These are phyloP conservation scores for Solanum pimpinellifolium DNA, from an alignment of 257 asterid genomes.

Conservation along the genomic window DNA sequence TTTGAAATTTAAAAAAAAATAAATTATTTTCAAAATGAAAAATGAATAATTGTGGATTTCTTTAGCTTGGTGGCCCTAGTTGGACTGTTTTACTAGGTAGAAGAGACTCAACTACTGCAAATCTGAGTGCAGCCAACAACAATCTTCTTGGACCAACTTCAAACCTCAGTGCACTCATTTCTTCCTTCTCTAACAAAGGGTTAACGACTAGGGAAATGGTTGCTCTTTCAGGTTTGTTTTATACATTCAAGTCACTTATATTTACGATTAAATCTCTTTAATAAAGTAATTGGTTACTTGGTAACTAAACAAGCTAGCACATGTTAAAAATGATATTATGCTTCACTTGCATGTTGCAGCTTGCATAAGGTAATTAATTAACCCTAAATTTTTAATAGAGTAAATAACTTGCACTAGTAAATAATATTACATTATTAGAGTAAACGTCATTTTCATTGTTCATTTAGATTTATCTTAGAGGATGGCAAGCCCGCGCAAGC, in stretches of 20 bases:
- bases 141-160: slow-evolving; percentile 56
- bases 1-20: background rate
- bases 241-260: background rate
- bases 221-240: background rate
- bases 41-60: background rate
- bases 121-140: slow-evolving; percentile 41
- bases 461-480: background rate
- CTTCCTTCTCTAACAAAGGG: background rate
- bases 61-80: background rate
- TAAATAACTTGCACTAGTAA: background rate
- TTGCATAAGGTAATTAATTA: background rate
- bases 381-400: background rate
- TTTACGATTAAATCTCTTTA: background rate
- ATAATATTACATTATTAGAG: background rate
- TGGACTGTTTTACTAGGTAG: slow-evolving; percentile 34
- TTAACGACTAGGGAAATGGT: background rate
- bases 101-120: slow-evolving; percentile 50
- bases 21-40: background rate
- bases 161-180: background rate
- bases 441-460: background rate
- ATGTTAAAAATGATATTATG: background rate
- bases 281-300: background rate
- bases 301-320: background rate
- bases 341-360: background rate
- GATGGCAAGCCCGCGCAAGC: too few relatives aligned